These are phyloP conservation scores for Penicillium parvum DNA, from an alignment of 495 filamentous ascomycete species.

Conservation along the genomic window DNA sequence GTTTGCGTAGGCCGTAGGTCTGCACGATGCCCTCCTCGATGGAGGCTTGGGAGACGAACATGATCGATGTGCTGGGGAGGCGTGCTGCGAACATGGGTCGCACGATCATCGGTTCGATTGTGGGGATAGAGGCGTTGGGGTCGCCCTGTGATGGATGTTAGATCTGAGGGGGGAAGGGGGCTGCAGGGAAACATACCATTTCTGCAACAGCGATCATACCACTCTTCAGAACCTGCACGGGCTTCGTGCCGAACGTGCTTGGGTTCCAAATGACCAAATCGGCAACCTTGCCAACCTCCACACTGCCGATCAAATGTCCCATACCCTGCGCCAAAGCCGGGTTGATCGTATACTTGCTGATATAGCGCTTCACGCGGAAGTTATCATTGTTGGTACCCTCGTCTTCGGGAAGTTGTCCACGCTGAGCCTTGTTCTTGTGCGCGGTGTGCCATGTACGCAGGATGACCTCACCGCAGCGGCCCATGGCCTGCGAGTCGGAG, in stretches of 20 bases:
- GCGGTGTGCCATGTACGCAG: slow-evolving; percentile 96
- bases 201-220: slow-evolving; percentile 82
- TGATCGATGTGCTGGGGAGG: slow-evolving; percentile 67
- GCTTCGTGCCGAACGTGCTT: slow-evolving; percentile 85
- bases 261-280: slow-evolving; percentile 90
- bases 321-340: slow-evolving; percentile 93
- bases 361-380: slow-evolving; percentile 86
- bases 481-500: slow-evolving; percentile 96
- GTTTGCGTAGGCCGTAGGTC: slow-evolving; percentile 70
- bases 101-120: slow-evolving; percentile 79
- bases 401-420: slow-evolving; percentile 73
- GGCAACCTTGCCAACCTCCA: slow-evolving; percentile 88
- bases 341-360: slow-evolving; percentile 98
- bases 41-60: slow-evolving; percentile 76
- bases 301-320: slow-evolving; percentile 79
- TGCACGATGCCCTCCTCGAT: slow-evolving; percentile 61
- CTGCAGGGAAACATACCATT: slow-evolving; percentile 57
- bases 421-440: slow-evolving; percentile 93
- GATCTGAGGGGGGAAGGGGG: not conserved
- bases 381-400: slow-evolving; percentile 82
- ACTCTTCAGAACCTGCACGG: slow-evolving; percentile 77
- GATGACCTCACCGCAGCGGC: slow-evolving; percentile 91
- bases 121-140: slow-evolving; percentile 89
- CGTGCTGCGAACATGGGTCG: slow-evolving; percentile 82
- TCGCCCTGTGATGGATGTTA: slow-evolving; percentile 59